A percentile compares a stretch with the other conserved stretches of the same genome.
Evolutionary conservation across 2,329 filamentous ascomycete species (phyloP).

Genomic region (Calonectria leucothoes): DNA sequence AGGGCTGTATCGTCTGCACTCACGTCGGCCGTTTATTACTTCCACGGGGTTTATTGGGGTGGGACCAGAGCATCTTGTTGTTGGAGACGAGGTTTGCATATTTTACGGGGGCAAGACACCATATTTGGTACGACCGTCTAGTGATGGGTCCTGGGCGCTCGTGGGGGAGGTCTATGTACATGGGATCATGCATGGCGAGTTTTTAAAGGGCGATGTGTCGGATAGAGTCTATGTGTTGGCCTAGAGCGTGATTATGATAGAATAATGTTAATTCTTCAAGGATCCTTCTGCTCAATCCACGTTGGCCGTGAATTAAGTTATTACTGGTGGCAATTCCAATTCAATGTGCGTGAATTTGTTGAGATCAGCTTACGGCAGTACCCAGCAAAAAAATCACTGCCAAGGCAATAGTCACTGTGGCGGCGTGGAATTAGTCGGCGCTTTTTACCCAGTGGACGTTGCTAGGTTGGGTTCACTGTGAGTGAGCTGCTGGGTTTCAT

Average conservation of each 20-base stretch:
- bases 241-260: background rate
- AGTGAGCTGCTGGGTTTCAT: too few relatives aligned
- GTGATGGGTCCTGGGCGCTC: background rate
- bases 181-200: constrained; percentile 20
- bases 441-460: too few relatives aligned
- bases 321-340: too few relatives aligned
- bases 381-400: too few relatives aligned
- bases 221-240: background rate
- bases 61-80: background rate
- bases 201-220: background rate
- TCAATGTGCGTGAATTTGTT: too few relatives aligned
- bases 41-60: background rate
- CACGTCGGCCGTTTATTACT: constrained; percentile 12
- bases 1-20: background rate
- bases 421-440: too few relatives aligned
- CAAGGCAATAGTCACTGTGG: too few relatives aligned
- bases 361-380: too few relatives aligned
- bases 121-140: background rate
- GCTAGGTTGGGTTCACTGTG: too few relatives aligned
- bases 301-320: too few relatives aligned
- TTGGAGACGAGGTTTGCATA: constrained; percentile 2
- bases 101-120: constrained; percentile 3
- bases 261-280: background rate
- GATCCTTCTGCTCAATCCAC: too few relatives aligned
- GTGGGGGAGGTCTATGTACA: constrained; percentile 20